These are phyloP conservation scores for Zygosaccharomyces kombuchaensis DNA, from an alignment of 805 yeast genomes.

Conservation along the genomic window DNA sequence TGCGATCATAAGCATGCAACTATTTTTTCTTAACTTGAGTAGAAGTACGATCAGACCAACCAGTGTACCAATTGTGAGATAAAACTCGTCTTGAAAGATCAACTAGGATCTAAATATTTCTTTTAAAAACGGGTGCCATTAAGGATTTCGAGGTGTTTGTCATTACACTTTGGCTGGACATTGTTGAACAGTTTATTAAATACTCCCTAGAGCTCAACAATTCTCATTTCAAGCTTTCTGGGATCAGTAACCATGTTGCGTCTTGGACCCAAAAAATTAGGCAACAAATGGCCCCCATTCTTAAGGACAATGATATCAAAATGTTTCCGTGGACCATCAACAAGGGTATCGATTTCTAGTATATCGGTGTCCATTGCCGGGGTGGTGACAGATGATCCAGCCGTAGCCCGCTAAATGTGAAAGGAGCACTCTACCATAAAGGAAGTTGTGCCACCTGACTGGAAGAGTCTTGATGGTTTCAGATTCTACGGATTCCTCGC, in stretches of 20 bases:
- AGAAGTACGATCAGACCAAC: no score
- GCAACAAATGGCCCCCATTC: slow-evolving; percentile 26
- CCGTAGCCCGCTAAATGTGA: slow-evolving; percentile 17
- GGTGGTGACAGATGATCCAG: slow-evolving; percentile 33
- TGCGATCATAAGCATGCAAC: no score
- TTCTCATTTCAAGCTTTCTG: slow-evolving; percentile 48
- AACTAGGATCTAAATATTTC: no score
- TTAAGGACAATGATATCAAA: slow-evolving; percentile 34
- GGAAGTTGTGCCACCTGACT: slow-evolving; percentile 18
- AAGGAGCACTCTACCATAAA: slow-evolving; percentile 6
- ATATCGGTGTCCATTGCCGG: slow-evolving; percentile 29
- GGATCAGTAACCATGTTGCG: slow-evolving; percentile 48
- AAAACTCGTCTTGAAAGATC: no score
- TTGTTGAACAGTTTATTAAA: slow-evolving; percentile 32
- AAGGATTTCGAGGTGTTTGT: slow-evolving; percentile 36
- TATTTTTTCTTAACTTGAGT: no score
- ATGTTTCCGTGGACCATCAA: slow-evolving; percentile 55
- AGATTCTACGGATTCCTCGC: slow-evolving; percentile 22
- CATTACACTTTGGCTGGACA: slow-evolving; percentile 35
- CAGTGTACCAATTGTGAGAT: no score
- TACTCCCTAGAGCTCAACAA: slow-evolving; percentile 38
- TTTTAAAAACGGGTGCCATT: slow-evolving; percentile 38
- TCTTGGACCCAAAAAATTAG: slow-evolving; percentile 42
- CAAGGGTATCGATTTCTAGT: slow-evolving; percentile 29
- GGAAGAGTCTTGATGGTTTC: slow-evolving; percentile 22